Conservation (phyloP, 305 asterid species). For the Fraxinus sp. region DNA sequence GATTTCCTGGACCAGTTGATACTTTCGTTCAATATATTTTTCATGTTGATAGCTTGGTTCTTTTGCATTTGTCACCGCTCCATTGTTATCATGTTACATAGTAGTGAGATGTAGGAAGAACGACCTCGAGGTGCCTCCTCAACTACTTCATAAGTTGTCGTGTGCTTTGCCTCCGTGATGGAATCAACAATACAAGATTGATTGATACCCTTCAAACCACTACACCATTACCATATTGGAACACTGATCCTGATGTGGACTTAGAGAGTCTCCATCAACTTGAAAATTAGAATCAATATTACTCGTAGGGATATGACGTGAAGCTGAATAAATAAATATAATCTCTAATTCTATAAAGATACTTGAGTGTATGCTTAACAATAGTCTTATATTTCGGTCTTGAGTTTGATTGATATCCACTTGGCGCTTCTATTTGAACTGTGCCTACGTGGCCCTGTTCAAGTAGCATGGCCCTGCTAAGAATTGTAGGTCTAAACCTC, state of each 20-base stretch:
- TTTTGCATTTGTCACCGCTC: not conserved
- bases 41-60: not conserved
- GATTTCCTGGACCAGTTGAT: not conserved
- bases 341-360: not conserved
- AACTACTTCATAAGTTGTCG: not conserved
- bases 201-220: not conserved
- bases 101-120: not conserved
- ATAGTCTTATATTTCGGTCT: not conserved
- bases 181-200: not conserved
- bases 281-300: not conserved
- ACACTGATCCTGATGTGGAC: not conserved
- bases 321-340: not conserved
- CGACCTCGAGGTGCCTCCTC: not conserved
- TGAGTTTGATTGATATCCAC: not conserved
- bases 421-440: too few relatives aligned
- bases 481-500: too few relatives aligned
- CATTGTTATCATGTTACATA: not conserved
- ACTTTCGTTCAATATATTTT: not conserved
- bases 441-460: too few relatives aligned
- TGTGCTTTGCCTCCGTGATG: not conserved
- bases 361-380: too few relatives aligned
- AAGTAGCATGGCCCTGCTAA: too few relatives aligned
- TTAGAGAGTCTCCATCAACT: not conserved
- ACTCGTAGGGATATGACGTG: not conserved
- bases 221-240: not conserved